Base-by-base conservation (phyloP, 371 early-diverging fungal species). In the Lichtheimia hyalospora region DNA sequence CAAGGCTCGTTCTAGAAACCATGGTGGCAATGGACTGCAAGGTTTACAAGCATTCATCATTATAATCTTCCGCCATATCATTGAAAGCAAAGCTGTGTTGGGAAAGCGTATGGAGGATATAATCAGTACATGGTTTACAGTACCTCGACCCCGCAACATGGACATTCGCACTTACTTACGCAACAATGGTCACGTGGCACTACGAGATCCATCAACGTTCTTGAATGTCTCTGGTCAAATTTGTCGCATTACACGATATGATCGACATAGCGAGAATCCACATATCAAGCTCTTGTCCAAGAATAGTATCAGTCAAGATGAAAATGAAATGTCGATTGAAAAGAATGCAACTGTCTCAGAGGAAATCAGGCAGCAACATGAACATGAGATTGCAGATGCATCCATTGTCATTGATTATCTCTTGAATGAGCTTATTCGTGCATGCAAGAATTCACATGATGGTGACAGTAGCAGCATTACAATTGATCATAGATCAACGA, bases 1-100 rank as follows among this genome's bases (percentile, higher is more conserved):
- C 16, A 68, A 76, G 7, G 70, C 76, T 23, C 70, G 79, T 7
- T 61, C 66, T 1, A 73, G 75, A 40, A 61, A 86, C 4, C 82
- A 84, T 51, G 78, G 79, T 7, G 85, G 40, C 6, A 53, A 20
- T 40, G 53, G 53, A 20, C 25, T 91, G 46, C 81, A 81, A 58
- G 87, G 90, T 3, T 90, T 92, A 41, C 89, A 86, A 58, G 81
- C 87, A 5, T 81, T 92, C 44, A 84, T 87, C 42, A 75, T 91
- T 27, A 85, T 96, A 56, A 90, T 97, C 46, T 66, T 98, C 52
- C 87, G 97, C 3, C 95, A 98, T 62, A 79, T 92, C 14, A 81
- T 96, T 46, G 98, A 98, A 71, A 81, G 86, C 61, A 64, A 76
- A 18, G 64, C 69, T 0, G 82, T 92, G 0, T 65, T 97, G 57